A percentile compares a stretch with the other conserved stretches of the same genome.
Evolutionary conservation across 2,329 filamentous ascomycete genomes (phyloP).

Genomic region (Neonectria ditissima): DNA sequence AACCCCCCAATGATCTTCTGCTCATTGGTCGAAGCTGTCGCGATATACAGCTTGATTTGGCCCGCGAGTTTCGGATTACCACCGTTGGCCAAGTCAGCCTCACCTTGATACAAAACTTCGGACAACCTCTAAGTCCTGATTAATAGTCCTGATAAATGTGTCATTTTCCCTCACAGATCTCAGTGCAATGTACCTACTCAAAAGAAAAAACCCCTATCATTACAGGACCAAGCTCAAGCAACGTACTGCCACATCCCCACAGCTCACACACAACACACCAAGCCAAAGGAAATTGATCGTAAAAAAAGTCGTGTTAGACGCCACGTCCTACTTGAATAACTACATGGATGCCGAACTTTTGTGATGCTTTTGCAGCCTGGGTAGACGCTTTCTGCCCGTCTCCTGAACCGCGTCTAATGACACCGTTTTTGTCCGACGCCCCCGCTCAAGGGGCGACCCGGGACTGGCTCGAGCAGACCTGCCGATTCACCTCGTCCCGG

Average conservation of each 20-base stretch:
- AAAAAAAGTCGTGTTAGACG: slow-evolving; percentile 46
- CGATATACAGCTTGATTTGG: no score
- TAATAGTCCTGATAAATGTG: neutral
- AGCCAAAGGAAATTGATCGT: slow-evolving; percentile 35
- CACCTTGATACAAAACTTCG: neutral
- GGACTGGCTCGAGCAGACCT: slow-evolving; percentile 33
- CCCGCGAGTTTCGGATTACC: no score
- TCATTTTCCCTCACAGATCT: neutral
- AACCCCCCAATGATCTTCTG: no score
- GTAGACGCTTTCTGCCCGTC: slow-evolving; percentile 37
- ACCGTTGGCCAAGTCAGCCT: slow-evolving; percentile 8
- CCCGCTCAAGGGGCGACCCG: slow-evolving; percentile 28
- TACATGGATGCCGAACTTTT: slow-evolving; percentile 47
- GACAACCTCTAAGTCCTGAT: neutral
- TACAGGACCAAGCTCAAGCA: neutral
- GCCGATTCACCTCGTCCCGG: slow-evolving; percentile 32
- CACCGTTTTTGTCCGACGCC: slow-evolving; percentile 45
- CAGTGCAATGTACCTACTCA: neutral
- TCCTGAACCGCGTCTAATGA: slow-evolving; percentile 42
- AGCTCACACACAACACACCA: slow-evolving; percentile 10
- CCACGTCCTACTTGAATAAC: slow-evolving; percentile 44
- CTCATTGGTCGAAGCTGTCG: no score
- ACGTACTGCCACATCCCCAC: neutral
- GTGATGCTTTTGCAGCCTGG: slow-evolving; percentile 42
- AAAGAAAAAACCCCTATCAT: neutral